Conservation (phyloP, 768 basidiomycete species). For the Lactifluus rugatus region DNA sequence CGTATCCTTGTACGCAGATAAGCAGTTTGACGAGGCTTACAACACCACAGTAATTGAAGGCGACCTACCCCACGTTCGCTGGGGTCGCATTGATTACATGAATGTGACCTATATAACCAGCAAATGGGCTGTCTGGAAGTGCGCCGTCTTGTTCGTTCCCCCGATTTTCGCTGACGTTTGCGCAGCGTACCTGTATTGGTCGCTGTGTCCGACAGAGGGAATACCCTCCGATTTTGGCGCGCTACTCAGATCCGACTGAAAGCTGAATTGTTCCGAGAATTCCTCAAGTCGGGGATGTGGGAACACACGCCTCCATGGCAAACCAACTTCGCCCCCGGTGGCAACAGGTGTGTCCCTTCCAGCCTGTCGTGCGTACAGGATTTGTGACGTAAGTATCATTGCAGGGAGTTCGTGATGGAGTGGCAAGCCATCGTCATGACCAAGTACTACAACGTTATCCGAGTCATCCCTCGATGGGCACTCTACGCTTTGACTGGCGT, state of each 20-base stretch:
- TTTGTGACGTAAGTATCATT: neutral
- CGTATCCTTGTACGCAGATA: slow-evolving; percentile 60
- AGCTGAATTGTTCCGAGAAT: slow-evolving; percentile 51
- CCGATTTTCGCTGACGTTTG: neutral
- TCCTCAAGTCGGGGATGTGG: slow-evolving; percentile 58
- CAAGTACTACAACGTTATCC: slow-evolving; percentile 41
- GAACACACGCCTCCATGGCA: slow-evolving; percentile 57
- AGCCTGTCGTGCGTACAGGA: neutral
- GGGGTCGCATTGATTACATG: slow-evolving; percentile 82
- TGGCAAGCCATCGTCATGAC: slow-evolving; percentile 42
- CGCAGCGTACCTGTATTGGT: slow-evolving; percentile 69
- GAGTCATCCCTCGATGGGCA: slow-evolving; percentile 61
- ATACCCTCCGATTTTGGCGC: slow-evolving; percentile 72
- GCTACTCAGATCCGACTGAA: slow-evolving; percentile 52
- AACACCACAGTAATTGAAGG: slow-evolving; percentile 49
- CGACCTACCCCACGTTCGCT: slow-evolving; percentile 64
- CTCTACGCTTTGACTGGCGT: slow-evolving; percentile 57
- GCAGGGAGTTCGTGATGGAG: slow-evolving; percentile 61
- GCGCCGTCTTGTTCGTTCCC: slow-evolving; percentile 24
- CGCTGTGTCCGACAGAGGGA: slow-evolving; percentile 59
- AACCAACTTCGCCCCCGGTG: slow-evolving; percentile 63
- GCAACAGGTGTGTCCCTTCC: slow-evolving; percentile 44
- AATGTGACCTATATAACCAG: slow-evolving; percentile 77
- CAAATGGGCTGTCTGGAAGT: slow-evolving; percentile 84
- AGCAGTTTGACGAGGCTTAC: slow-evolving; percentile 65